Percentiles rank a stretch among this genome's conserved stretches.
phyloP scores from a whole-genome alignment of 495 filamentous ascomycete genomes.

The Tetracladium setigerum region DNA sequence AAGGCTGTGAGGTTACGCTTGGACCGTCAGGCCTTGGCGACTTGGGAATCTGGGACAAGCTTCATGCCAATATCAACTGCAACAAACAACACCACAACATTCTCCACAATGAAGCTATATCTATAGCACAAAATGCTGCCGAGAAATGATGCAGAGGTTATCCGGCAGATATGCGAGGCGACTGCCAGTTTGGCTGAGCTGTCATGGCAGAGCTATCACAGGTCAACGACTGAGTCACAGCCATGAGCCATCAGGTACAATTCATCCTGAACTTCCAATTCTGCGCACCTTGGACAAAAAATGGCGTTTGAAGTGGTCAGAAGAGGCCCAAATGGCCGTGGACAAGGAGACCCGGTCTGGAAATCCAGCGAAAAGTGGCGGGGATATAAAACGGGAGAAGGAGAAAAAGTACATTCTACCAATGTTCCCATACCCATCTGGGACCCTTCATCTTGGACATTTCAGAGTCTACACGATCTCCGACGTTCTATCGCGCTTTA shows the following conservation, averaged over 20 bases:
- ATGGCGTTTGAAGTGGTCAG: constrained; percentile 59
- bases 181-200: not conserved
- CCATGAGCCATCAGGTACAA: not conserved
- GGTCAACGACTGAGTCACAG: no score
- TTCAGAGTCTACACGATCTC: constrained; percentile 86
- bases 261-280: constrained; percentile 48
- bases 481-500: constrained; percentile 73
- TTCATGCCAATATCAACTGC: not conserved
- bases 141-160: not conserved
- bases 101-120: constrained; percentile 8
- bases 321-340: constrained; percentile 10
- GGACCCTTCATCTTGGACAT: constrained; percentile 83
- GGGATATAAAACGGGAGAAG: constrained; percentile 7
- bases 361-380: not conserved
- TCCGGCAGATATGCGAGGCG: not conserved
- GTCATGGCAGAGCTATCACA: no score
- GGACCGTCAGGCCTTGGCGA: not conserved
- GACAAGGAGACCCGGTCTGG: not conserved
- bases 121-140: constrained; percentile 11
- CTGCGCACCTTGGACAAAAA: constrained; percentile 52
- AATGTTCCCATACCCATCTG: constrained; percentile 93
- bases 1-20: constrained; percentile 11
- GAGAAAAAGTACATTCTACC: constrained; percentile 70
- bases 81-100: not conserved
- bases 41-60: not conserved